Conservation (phyloP, 495 filamentous ascomycete genomes). For the Barbatosphaeria neglecta region DNA sequence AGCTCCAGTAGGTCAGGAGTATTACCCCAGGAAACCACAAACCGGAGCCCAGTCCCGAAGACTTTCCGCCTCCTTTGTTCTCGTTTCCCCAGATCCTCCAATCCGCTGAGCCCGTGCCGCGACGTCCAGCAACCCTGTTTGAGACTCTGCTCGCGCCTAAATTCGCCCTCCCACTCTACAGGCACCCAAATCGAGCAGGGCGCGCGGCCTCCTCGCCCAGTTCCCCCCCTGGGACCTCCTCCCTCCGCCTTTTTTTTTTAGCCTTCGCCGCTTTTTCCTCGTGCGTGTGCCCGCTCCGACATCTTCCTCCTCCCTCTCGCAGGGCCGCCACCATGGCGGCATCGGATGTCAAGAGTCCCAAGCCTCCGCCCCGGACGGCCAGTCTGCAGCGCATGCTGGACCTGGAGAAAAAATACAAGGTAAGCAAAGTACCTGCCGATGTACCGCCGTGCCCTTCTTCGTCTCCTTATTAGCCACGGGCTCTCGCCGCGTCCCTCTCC, state of each 20-base stretch:
- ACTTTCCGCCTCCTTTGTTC: too few relatives aligned
- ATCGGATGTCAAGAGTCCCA: slow-evolving; percentile 6
- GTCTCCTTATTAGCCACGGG: too few relatives aligned
- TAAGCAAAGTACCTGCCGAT: slow-evolving; percentile 13
- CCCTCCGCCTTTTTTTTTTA: neutral
- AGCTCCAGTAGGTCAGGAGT: too few relatives aligned
- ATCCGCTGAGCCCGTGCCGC: neutral
- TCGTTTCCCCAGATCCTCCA: neutral
- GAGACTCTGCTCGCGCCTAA: slow-evolving; percentile 1
- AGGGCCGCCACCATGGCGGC: neutral
- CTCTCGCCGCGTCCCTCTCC: too few relatives aligned
- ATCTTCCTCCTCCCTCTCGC: neutral
- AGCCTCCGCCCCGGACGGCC: slow-evolving; percentile 21
- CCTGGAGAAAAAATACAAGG: slow-evolving; percentile 41
- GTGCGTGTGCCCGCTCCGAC: neutral
- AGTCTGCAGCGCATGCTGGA: slow-evolving; percentile 40
- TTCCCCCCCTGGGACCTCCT: neutral
- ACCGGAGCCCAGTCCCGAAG: neutral
- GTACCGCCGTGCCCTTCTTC: neutral
- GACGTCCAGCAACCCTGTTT: slow-evolving; percentile 1
- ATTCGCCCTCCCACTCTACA: neutral
- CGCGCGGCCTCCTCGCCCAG: neutral
- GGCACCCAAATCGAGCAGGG: neutral
- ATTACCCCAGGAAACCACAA: too few relatives aligned
- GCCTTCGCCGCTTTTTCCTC: neutral